These are phyloP conservation scores for Bondarzewia mesenterica DNA, from an alignment of 1,284 basidiomycete species.

Conservation along the genomic window DNA sequence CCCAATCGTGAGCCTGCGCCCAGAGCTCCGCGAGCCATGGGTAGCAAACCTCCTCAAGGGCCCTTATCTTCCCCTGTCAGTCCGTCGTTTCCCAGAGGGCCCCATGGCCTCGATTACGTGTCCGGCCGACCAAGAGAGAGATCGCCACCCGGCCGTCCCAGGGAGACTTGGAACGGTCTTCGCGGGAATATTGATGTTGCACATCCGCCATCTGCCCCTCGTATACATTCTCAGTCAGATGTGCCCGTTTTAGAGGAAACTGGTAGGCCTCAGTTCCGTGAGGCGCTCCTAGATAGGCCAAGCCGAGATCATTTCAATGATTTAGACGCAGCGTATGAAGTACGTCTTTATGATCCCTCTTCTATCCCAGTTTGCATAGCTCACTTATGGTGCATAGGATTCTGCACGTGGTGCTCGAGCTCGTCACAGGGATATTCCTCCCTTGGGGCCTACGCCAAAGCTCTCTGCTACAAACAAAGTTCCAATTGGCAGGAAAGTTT, in stretches of 20 bases:
- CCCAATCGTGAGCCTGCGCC: conserved; percentile 12
- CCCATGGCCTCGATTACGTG: not conserved
- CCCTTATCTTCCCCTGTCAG: not conserved
- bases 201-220: not conserved
- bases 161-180: not conserved
- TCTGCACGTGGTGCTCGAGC: not conserved
- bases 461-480: not conserved
- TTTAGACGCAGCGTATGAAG: not conserved
- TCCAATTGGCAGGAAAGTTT: not conserved
- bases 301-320: not conserved
- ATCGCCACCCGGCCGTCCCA: not conserved
- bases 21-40: not conserved
- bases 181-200: not conserved
- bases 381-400: not conserved
- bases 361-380: not conserved
- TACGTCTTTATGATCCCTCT: not conserved
- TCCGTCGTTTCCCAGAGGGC: not conserved
- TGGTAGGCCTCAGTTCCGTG: not conserved
- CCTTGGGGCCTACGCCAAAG: not conserved
- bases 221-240: not conserved
- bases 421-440: not conserved
- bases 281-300: not conserved
- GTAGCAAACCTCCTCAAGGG: not conserved
- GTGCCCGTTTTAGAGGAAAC: not conserved
- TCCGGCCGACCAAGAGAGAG: not conserved